These are phyloP conservation scores for Naganishia onofrii DNA, from an alignment of 768 basidiomycete genomes.

Conservation along the genomic window DNA sequence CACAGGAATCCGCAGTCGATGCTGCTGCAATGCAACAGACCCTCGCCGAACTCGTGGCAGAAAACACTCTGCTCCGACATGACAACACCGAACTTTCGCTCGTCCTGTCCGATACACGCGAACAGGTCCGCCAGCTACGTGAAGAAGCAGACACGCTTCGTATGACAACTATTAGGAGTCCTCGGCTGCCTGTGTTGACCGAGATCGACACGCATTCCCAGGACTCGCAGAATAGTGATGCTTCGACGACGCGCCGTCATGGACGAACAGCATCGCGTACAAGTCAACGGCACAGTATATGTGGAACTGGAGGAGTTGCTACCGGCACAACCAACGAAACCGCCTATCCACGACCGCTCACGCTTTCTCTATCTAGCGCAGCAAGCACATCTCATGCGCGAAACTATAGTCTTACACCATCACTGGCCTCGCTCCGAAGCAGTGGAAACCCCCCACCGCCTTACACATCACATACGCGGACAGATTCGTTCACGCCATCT, in stretches of 20 bases:
- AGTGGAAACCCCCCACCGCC: constrained; percentile 11
- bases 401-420: constrained; percentile 11
- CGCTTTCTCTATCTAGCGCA: constrained; percentile 2
- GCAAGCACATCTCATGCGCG: constrained; percentile 6
- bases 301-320: neutral
- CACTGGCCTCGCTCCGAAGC: constrained; percentile 1
- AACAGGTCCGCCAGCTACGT: constrained; percentile 67
- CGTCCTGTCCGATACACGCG: constrained; percentile 70
- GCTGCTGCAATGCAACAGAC: constrained; percentile 54
- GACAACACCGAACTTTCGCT: constrained; percentile 77
- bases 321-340: neutral
- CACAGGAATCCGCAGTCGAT: constrained; percentile 21
- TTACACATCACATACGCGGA: constrained; percentile 2
- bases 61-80: constrained; percentile 76
- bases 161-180: constrained; percentile 46
- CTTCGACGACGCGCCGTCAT: constrained; percentile 28
- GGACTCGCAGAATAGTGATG: constrained; percentile 31
- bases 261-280: constrained; percentile 42
- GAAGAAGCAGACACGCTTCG: constrained; percentile 74
- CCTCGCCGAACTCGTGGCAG: constrained; percentile 77
- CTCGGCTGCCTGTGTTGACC: neutral
- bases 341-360: neutral
- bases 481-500: constrained; percentile 10
- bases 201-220: constrained; percentile 15
- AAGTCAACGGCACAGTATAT: constrained; percentile 3